Evolutionary conservation across 2,329 filamentous ascomycete species (phyloP), one percentile per base, ranked within the genome.

Genomic region (Alternaria viburni): DNA sequence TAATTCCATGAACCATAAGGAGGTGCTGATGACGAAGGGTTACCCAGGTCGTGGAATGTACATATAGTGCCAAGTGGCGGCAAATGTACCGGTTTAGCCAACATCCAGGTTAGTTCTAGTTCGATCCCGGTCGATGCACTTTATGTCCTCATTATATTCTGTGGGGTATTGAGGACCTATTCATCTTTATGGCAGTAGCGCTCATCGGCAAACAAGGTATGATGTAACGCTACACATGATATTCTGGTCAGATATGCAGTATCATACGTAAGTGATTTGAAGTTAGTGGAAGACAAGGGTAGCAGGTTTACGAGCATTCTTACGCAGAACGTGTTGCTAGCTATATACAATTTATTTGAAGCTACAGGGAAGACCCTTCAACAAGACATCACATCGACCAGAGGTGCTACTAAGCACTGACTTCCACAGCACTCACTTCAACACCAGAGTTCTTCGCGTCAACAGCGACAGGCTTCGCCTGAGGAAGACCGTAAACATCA

Each of bases 341-440:
- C 10, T 46, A 56, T 45, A n/a, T 46, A 56, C 41, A 56, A 30
- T 46, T 44, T 45, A 10, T 46, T 12, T 12, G 25, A 19, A 46
- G 26, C 43, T 13, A 15, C 9, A 19, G 8, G 12, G 21, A 12
- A 46, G 11, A 32, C 21, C 25, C 11, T 9, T 6, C n/a, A 17
- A 46, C 41, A 8, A n/a, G 6, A 15, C 30, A 52, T 21, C 15
- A 11, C 13, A 11, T n/a, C 17, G 12, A 5, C 7, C 28, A 41
- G 19, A 10, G 28, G 30, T 30, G 15, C 15, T 15, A 51, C 36
- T 61, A 61, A 46, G 54, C 59, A 12, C 52, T 23, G n/a, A 64
- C 52, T 26, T 60, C 61, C 8, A 60, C 57, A 36, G 57, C 46
- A 23, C 51, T 23, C 36, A 64, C 41, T 23, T 61, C 57, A 9